These are phyloP conservation scores for Talaromyces piceae DNA, from an alignment of 2,329 filamentous ascomycete species.

Conservation along the genomic window DNA sequence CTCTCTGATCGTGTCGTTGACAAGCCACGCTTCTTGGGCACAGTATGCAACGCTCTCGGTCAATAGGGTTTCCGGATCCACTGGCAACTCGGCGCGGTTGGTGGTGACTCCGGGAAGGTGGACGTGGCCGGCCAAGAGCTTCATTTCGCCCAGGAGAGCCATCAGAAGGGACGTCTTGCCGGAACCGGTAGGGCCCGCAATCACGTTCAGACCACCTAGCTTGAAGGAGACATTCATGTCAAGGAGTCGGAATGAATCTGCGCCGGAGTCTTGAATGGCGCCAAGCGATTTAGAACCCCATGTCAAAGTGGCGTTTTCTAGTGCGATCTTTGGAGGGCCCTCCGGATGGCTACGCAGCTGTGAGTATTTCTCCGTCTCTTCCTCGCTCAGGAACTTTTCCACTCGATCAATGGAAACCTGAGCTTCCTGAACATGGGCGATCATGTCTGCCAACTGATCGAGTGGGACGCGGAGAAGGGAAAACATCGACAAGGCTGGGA, in stretches of 20 bases:
- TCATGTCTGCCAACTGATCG: conserved; percentile 96
- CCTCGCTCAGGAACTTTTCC: conserved; percentile 85
- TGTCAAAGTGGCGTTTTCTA: conserved; percentile 75
- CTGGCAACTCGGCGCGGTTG: conserved; percentile 68
- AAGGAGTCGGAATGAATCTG: conserved; percentile 73
- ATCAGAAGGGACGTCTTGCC: conserved; percentile 95
- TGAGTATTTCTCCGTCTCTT: conserved; percentile 90
- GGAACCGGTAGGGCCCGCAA: conserved; percentile 86
- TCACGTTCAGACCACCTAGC: conserved; percentile 81
- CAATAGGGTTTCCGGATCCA: conserved; percentile 75
- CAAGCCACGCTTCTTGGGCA: conserved; percentile 92
- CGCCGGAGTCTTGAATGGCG: conserved; percentile 33
- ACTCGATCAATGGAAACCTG: conserved; percentile 96
- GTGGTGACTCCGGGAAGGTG: conserved; percentile 79
- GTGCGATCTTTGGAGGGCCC: conserved; percentile 70
- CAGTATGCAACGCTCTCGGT: conserved; percentile 94
- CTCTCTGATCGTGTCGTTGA: conserved; percentile 90
- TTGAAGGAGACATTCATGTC: conserved; percentile 76
- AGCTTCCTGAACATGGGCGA: conserved; percentile 94
- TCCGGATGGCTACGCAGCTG: conserved; percentile 67
- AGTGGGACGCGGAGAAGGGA: conserved; percentile 86
- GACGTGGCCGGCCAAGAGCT: conserved; percentile 68
- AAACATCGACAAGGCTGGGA: conserved; percentile 93
- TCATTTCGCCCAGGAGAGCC: conserved; percentile 96
- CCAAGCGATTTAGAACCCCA: conserved; percentile 68